A percentile compares a stretch with the other conserved stretches of the same genome.
Conservation (phyloP, 2,329 filamentous ascomycete species). For the Aspergillus japonicus region DNA sequence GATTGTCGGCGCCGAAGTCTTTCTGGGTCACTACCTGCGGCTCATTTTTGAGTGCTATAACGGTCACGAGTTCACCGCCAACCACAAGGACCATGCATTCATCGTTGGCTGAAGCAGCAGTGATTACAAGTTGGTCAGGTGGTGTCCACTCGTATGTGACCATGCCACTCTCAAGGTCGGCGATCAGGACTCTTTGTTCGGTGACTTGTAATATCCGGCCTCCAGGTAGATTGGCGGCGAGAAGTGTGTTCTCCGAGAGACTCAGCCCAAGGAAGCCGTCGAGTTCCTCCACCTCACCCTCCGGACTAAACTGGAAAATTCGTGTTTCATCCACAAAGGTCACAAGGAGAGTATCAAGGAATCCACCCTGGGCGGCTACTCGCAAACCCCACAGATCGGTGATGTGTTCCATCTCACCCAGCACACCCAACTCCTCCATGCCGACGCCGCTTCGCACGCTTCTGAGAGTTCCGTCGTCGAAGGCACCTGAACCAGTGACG, state of each 20-base stretch:
- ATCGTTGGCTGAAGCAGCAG: constrained; percentile 72
- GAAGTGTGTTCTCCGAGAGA: constrained; percentile 69
- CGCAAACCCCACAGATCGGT: constrained; percentile 71
- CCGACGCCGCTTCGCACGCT: constrained; percentile 93
- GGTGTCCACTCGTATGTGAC: constrained; percentile 49
- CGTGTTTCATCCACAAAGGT: constrained; percentile 83
- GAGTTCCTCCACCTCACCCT: constrained; percentile 82
- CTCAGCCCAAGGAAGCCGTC: constrained; percentile 70
- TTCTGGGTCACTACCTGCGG: constrained; percentile 60
- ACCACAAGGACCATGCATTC: constrained; percentile 70
- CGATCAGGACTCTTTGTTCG: constrained; percentile 59
- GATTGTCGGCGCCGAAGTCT: constrained; percentile 64
- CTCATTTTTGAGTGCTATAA: constrained; percentile 62
- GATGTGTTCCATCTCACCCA: constrained; percentile 75
- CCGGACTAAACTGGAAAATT: constrained; percentile 70
- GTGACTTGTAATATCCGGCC: constrained; percentile 75
- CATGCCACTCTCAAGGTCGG: constrained; percentile 56
- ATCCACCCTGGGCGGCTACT: constrained; percentile 44
- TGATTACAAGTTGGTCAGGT: constrained; percentile 58
- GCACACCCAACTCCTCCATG: constrained; percentile 78
- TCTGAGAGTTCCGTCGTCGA: constrained; percentile 80
- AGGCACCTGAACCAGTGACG: constrained; percentile 88
- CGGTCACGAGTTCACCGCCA: constrained; percentile 69
- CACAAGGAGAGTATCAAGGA: constrained; percentile 68
- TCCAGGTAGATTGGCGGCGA: constrained; percentile 64